Base-by-base conservation (phyloP, 441 rosid species). In the Euphorbia schlechtendalii region DNA sequence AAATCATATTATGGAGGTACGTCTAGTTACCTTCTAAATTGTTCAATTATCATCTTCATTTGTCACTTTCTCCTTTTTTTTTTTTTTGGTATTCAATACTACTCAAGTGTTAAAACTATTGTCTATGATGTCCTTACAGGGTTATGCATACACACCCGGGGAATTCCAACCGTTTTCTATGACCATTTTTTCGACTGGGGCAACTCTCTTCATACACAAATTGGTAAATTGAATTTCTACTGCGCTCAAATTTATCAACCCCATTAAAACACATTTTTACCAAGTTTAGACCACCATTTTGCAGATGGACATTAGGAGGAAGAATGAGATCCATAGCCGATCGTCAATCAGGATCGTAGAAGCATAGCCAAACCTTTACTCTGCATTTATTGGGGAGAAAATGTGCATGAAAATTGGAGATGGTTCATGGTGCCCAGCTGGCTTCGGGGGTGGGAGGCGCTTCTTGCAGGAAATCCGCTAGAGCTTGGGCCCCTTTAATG, bases 391-490 rank as follows among this genome's bases (percentile, higher is more conserved):
- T 38, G 97, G 86, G 40, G 97, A 85, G 63, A 93, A 85, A 66
- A 56, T 88, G 45, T 82, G 91, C 68, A 83, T 88, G 90, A 93
- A 90, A 82, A 74, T 93, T 34, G 95, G 98, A 51, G 90, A 88
- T 45, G 92, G 86, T 45, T 86, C 96, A 48, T 93, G 97, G 98
- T 84, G 85, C 73, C 97, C 97, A 41, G 72, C 85, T n/a, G 95
- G 84, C 25, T n/a, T n/a, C n/a, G n/a, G n/a, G n/a, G n/a, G n/a
- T n/a, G n/a, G n/a, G n/a, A n/a, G n/a, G n/a, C n/a, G n/a, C n/a
- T n/a, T n/a, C n/a, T n/a, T n/a, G n/a, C n/a, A n/a, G n/a, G n/a
- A n/a, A n/a, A n/a, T n/a, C n/a, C n/a, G n/a, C n/a, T n/a, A n/a
- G n/a, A n/a, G n/a, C n/a, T n/a, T n/a, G n/a, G n/a, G n/a, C n/a